Evolutionary conservation across 2,329 filamentous ascomycete genomes (phyloP).

Genomic region (Nothopassalora personata): DNA sequence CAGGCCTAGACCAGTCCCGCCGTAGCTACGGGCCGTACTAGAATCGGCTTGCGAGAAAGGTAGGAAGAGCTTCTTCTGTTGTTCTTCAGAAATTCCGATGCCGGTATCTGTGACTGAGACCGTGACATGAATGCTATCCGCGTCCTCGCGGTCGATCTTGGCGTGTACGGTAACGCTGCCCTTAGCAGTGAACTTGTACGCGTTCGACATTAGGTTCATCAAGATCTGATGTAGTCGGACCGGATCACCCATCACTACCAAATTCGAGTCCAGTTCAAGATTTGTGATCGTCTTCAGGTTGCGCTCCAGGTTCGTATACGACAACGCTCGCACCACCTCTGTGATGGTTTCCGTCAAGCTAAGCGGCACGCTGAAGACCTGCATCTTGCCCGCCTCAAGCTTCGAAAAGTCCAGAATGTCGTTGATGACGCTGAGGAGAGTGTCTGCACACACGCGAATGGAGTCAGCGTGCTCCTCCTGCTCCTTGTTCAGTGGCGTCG

Average conservation of each 20-base stretch:
- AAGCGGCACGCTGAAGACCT: constrained; percentile 55
- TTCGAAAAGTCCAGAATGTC: constrained; percentile 51
- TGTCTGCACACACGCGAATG: constrained; percentile 59
- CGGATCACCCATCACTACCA: constrained; percentile 49
- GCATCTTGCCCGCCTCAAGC: constrained; percentile 51
- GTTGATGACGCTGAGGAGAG: constrained; percentile 49
- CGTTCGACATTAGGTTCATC: constrained; percentile 85
- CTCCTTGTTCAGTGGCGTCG: constrained; percentile 51
- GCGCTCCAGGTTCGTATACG: constrained; percentile 58
- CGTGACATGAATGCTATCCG: constrained; percentile 66
- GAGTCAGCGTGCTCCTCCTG: constrained; percentile 60
- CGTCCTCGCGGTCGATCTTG: constrained; percentile 64
- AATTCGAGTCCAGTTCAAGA: constrained; percentile 50
- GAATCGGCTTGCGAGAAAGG: constrained; percentile 91
- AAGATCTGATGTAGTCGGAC: constrained; percentile 49
- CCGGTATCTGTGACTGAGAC: constrained; percentile 87
- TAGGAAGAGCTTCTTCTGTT: constrained; percentile 79
- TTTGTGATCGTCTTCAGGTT: constrained; percentile 55
- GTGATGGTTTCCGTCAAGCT: constrained; percentile 54
- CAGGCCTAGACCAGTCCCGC: constrained; percentile 82
- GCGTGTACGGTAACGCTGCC: constrained; percentile 82
- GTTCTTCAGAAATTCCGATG: constrained; percentile 80
- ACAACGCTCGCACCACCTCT: constrained; percentile 58
- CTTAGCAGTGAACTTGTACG: constrained; percentile 85
- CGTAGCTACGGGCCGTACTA: constrained; percentile 84